Evolutionary conservation across 345 rosid species (phyloP).

Genomic region (Mangifera indica): DNA sequence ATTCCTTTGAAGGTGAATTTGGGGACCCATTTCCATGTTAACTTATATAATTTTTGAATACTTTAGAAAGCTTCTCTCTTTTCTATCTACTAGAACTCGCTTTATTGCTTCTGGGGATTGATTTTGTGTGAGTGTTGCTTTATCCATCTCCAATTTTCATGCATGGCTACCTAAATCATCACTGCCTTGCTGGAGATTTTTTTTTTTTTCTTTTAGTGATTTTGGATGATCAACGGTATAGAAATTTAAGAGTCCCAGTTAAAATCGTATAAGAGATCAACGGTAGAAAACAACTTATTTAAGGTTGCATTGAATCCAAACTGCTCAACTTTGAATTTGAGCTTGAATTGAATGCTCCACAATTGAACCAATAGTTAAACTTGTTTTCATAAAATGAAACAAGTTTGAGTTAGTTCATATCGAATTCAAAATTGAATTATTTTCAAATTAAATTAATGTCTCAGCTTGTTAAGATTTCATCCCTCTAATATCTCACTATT

Average conservation of each 20-base stretch:
- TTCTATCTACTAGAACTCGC: constrained; percentile 4
- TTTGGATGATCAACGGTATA: neutral
- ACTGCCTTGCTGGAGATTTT: neutral
- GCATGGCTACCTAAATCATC: neutral
- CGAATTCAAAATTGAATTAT: no score
- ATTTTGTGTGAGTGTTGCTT: neutral
- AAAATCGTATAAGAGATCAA: neutral
- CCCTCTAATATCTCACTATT: no score
- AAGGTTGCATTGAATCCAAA: no score
- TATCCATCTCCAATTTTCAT: neutral
- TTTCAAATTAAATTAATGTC: no score
- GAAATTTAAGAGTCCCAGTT: neutral
- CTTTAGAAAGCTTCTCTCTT: constrained; percentile 30
- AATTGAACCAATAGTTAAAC: no score
- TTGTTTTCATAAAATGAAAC: no score
- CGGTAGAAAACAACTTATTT: neutral
- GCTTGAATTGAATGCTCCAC: no score
- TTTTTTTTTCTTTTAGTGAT: neutral
- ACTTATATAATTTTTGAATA: neutral
- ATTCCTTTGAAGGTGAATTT: constrained; percentile 49
- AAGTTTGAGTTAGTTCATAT: no score
- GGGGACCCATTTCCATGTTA: constrained; percentile 38
- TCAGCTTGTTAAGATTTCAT: no score
- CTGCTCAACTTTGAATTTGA: no score
- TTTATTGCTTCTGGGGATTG: neutral